These are phyloP conservation scores for Chytriomyces confervae DNA, from an alignment of 192 early-diverging fungal genomes.

Conservation along the genomic window DNA sequence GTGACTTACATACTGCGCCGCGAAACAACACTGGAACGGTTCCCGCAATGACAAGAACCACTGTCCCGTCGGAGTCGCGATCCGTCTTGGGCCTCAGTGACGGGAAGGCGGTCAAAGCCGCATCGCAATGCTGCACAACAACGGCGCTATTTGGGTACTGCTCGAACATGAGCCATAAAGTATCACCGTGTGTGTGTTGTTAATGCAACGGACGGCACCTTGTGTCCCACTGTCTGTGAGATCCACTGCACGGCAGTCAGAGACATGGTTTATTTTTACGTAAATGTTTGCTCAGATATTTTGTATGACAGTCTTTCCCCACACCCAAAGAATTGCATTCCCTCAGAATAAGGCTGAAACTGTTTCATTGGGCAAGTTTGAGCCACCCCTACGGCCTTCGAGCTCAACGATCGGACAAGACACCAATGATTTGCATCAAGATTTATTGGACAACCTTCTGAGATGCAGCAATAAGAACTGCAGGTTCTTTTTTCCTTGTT, in stretches of 20 bases:
- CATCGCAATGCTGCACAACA: slow-evolving; percentile 70
- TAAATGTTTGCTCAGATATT: too few relatives aligned
- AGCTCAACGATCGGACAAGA: too few relatives aligned
- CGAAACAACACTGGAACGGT: slow-evolving; percentile 87
- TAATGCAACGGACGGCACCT: not conserved
- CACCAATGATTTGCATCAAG: too few relatives aligned
- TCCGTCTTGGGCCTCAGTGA: slow-evolving; percentile 72
- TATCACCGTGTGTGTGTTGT: not conserved
- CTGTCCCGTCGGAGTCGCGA: slow-evolving; percentile 64
- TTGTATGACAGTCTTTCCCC: too few relatives aligned
- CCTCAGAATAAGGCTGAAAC: too few relatives aligned
- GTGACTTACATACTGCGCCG: slow-evolving; percentile 45
- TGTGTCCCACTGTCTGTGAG: not conserved
- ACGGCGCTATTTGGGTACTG: slow-evolving; percentile 70
- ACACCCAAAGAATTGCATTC: too few relatives aligned
- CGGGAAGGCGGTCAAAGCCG: slow-evolving; percentile 60
- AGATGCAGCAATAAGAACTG: too few relatives aligned
- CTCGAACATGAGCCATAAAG: not conserved
- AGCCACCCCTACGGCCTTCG: too few relatives aligned
- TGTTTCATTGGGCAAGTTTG: too few relatives aligned
- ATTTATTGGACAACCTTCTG: too few relatives aligned
- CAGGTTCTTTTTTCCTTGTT: too few relatives aligned
- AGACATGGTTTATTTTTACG: not conserved
- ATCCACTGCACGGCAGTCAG: not conserved
- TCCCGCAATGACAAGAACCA: slow-evolving; percentile 83